Evolutionary conservation across 352 stramenopile genomes (phyloP), one percentile per base, ranked within the genome.

Genomic region (Saprolegnia parasitica): DNA sequence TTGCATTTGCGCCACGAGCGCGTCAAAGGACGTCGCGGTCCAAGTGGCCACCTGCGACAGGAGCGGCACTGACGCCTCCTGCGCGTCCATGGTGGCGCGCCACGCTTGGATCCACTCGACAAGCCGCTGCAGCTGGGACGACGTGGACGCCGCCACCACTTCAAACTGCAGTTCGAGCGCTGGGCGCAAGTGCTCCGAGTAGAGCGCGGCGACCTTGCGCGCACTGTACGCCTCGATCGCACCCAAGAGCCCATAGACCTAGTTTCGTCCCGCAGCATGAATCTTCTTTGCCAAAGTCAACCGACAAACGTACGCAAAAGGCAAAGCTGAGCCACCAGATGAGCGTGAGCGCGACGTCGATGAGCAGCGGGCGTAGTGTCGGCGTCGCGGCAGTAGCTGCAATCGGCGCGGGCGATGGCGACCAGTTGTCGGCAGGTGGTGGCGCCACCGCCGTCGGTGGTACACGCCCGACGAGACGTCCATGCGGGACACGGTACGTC

Each of bases 291-390:
- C n/a, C n/a, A n/a, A n/a, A n/a, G n/a, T n/a, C n/a, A n/a, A n/a
- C n/a, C n/a, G n/a, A n/a, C n/a, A n/a, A 55, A 6, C 52, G 52
- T 60, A 60, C 52, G 35, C 52, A 60, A 24, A 60, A 60, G 52
- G 1, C 24, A 60, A 60, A 26, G 52, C 52, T 60, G 24, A 60
- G 13, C 35, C 24, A 40, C 52, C 52, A 60, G 3, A 60, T 3
- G 24, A 60, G 24, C 9, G 16, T 21, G 24, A 60, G 35, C 13
- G 35, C 52, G 35, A 9, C 24, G 1, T 60, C 52, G 11, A 40
- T 9, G n/a, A 24, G 13, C 42, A n/a, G 13, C 42, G 18, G 4
- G 18, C 42, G 42, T 8, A 15, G 18, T n/a, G 42, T 49, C 42
- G 42, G 42, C 42, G 11, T 49, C 13, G 42, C 42, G 10, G 42